phyloP scores from a whole-genome alignment of 2,329 filamentous ascomycete genomes.

The Alternaria rosae region DNA sequence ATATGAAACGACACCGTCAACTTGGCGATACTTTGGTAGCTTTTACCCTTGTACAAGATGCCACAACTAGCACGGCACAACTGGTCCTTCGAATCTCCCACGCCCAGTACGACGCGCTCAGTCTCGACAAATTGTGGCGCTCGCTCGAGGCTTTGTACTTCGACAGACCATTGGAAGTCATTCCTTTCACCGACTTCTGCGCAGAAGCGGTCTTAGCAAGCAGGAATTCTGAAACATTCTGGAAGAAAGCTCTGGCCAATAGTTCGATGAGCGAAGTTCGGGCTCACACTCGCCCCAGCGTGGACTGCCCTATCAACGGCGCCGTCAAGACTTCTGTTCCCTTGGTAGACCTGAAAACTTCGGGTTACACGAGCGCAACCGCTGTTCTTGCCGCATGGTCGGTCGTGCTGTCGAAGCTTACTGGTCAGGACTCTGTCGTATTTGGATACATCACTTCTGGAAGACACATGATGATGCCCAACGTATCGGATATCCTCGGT shows the following conservation, averaged over 20 bases:
- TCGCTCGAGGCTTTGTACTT: constrained; percentile 1
- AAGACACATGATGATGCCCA: constrained; percentile 1
- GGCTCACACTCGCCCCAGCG: not conserved
- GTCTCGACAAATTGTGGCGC: constrained; percentile 7
- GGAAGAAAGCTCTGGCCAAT: not conserved
- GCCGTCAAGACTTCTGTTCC: not conserved
- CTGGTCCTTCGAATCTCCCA: constrained; percentile 7
- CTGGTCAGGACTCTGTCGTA: not conserved
- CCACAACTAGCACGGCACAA: not conserved
- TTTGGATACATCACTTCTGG: constrained; percentile 7
- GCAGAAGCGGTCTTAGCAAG: not conserved
- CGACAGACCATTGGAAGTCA: not conserved
- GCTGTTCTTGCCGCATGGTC: constrained; percentile 6
- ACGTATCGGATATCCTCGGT: not conserved
- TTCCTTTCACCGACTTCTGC: constrained; percentile 3
- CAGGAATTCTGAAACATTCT: not conserved
- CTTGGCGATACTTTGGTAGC: constrained; percentile 1
- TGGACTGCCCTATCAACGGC: not conserved
- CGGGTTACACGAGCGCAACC: constrained; percentile 3
- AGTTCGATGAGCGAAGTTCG: constrained; percentile 2
- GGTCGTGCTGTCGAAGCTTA: constrained; percentile 1
- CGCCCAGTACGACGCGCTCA: constrained; percentile 6
- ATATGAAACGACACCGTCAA: not conserved
- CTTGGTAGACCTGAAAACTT: not conserved
- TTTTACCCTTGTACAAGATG: not conserved